Conservation (phyloP, 352 stramenopile genomes). For the Phytopythium vexans region DNA sequence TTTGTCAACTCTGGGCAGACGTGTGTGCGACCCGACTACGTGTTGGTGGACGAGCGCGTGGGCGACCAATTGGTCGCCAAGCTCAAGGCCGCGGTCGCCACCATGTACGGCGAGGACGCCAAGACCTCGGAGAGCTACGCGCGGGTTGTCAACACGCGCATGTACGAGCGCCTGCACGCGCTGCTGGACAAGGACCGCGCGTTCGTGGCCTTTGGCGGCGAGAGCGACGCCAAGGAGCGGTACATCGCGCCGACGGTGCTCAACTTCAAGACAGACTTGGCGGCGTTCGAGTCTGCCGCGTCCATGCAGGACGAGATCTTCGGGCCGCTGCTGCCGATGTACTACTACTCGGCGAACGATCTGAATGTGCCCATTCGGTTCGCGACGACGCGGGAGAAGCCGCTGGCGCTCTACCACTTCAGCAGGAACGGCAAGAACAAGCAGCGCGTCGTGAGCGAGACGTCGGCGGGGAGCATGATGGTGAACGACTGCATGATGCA, state of each 20-base stretch:
- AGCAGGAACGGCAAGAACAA: conserved; percentile 30
- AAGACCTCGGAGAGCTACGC: conserved; percentile 48
- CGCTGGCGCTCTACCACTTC: conserved; percentile 89
- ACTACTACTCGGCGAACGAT: conserved; percentile 54
- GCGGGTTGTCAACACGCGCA: conserved; percentile 71
- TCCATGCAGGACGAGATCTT: conserved; percentile 95
- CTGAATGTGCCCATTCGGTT: conserved; percentile 33
- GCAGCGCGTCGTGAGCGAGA: conserved; percentile 37
- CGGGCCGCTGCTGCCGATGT: conserved; percentile 92
- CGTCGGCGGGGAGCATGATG: conserved; percentile 52
- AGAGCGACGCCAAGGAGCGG: conserved; percentile 61
- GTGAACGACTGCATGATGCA: conserved; percentile 88
- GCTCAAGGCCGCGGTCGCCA: conserved; percentile 26
- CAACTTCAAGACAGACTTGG: conserved; percentile 65
- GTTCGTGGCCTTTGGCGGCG: conserved; percentile 52
- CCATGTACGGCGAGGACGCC: conserved; percentile 43
- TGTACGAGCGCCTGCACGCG: conserved; percentile 41
- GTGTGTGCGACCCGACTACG: conserved; percentile 93
- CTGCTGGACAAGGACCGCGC: conserved; percentile 40
- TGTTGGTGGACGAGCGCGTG: conserved; percentile 86
- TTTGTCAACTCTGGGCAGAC: conserved; percentile 92
- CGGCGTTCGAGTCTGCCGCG: conserved; percentile 41
- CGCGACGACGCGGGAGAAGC: conserved; percentile 53
- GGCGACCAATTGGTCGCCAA: conserved; percentile 52
- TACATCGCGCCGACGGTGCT: conserved; percentile 89